Evolutionary conservation across 768 basidiomycete species (phyloP).

Genomic region (Boletus coccyginus): DNA sequence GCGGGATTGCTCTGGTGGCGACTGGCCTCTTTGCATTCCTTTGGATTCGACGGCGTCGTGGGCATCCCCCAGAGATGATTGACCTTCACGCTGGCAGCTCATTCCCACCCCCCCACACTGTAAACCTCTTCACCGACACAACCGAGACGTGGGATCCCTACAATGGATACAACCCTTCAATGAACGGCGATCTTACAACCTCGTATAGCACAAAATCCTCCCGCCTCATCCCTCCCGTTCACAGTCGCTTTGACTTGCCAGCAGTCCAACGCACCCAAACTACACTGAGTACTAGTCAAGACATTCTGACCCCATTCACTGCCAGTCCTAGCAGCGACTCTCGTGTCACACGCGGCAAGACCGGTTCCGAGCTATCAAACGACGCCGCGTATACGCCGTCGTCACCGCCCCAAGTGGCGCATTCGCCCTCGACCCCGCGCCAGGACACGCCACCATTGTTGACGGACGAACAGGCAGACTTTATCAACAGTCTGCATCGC

Average conservation of each 20-base stretch:
- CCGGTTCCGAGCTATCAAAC: neutral
- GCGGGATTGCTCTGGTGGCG: slow-evolving; percentile 5
- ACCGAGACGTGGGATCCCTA: neutral
- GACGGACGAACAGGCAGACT: slow-evolving; percentile 26
- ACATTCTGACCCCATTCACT: slow-evolving; percentile 7
- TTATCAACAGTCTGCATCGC: slow-evolving; percentile 20
- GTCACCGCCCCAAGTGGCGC: neutral
- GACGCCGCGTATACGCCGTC: neutral
- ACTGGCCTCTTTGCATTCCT: slow-evolving; percentile 2
- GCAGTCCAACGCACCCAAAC: neutral
- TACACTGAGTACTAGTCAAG: neutral
- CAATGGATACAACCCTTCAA: neutral
- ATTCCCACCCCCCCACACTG: neutral
- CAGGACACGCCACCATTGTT: slow-evolving; percentile 11
- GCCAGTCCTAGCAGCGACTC: neutral
- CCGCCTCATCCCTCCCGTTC: slow-evolving; percentile 3
- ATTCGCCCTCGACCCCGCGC: neutral
- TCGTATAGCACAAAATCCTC: neutral
- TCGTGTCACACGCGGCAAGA: slow-evolving; percentile 1
- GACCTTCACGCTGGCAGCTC: neutral
- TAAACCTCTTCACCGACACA: neutral
- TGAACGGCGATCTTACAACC: neutral
- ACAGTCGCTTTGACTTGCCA: slow-evolving; percentile 6
- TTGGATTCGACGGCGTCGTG: slow-evolving; percentile 10
- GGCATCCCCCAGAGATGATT: slow-evolving; percentile 1